Percentiles rank a stretch among this genome's conserved stretches.
phyloP scores from a whole-genome alignment of 306 rosid species.

The Sindora glabra region DNA sequence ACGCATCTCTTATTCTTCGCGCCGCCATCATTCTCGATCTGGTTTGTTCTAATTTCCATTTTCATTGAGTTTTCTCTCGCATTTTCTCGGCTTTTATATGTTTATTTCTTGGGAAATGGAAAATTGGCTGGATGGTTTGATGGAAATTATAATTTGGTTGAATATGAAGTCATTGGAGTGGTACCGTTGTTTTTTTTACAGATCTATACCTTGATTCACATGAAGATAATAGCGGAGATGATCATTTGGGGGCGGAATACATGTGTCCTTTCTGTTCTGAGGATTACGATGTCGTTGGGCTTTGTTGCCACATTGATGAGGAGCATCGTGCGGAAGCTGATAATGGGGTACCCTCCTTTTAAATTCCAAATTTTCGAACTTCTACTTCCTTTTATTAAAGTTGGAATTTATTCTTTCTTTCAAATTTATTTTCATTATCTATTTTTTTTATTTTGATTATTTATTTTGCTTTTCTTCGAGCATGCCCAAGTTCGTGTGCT shows the following conservation, averaged over 20 bases:
- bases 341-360: conserved; percentile 41
- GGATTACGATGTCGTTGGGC: conserved; percentile 72
- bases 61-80: neutral
- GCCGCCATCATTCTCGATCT: conserved; percentile 59
- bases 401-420: neutral
- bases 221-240: conserved; percentile 45
- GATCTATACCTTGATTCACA: conserved; percentile 49
- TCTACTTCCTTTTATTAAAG: neutral
- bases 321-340: conserved; percentile 64
- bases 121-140: neutral
- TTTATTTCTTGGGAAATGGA: neutral
- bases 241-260: conserved; percentile 56
- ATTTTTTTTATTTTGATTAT: neutral
- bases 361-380: neutral
- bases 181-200: conserved; percentile 9
- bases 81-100: neutral
- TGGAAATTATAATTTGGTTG: neutral
- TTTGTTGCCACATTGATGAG: conserved; percentile 81
- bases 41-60: conserved; percentile 18
- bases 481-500: too few relatives aligned
- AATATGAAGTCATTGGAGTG: neutral
- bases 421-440: neutral
- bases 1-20: conserved; percentile 36
- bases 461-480: neutral
- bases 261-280: conserved; percentile 74